Conservation (phyloP, 257 asterid species). For the Petunia secreta region DNA sequence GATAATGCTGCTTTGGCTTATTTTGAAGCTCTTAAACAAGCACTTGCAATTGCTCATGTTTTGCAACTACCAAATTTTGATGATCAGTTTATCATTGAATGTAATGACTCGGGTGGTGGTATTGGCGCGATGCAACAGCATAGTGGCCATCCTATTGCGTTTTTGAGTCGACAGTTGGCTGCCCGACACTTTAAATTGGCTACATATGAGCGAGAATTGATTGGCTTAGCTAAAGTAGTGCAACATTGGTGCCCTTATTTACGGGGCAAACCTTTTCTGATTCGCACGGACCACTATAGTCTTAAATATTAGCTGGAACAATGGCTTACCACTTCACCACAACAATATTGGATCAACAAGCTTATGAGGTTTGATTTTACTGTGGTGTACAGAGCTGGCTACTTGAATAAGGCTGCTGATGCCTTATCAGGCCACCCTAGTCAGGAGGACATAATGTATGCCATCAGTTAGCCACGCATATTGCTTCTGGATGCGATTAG, state of each 20-base stretch:
- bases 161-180: too few species aligned
- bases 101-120: not conserved
- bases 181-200: too few species aligned
- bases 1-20: not conserved
- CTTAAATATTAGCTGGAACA: not conserved
- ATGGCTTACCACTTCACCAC: not conserved
- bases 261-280: not conserved
- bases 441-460: not conserved
- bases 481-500: too few species aligned
- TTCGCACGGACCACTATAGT: not conserved
- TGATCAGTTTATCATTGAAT: not conserved
- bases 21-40: not conserved
- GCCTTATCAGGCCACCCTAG: not conserved
- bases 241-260: slow-evolving; percentile 23
- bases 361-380: slow-evolving; percentile 17
- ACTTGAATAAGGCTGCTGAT: not conserved
- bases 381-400: not conserved
- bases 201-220: too few species aligned
- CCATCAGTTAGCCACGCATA: not conserved
- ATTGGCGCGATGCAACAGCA: slow-evolving; percentile 12
- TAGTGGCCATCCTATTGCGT: not conserved
- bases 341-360: not conserved
- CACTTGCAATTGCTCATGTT: not conserved
- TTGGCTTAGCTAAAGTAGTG: not conserved
- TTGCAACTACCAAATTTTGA: slow-evolving; percentile 11